Evolutionary conservation across 495 filamentous ascomycete species (phyloP).

Genomic region (Neurospora africana): DNA sequence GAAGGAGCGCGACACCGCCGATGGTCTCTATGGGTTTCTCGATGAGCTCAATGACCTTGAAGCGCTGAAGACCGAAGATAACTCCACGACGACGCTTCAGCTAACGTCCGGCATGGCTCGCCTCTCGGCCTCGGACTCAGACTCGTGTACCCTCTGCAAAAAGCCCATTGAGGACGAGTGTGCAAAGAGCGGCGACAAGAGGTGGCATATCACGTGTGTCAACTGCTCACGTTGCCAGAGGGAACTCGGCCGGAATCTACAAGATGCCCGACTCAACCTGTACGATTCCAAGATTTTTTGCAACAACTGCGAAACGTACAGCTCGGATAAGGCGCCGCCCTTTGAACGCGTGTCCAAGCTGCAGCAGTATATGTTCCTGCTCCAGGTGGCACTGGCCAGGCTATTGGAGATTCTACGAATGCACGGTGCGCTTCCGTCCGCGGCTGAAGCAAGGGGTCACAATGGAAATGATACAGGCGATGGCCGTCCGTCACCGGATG

Average conservation of each 20-base stretch:
- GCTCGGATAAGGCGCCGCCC: slow-evolving; percentile 25
- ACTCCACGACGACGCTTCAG: slow-evolving; percentile 49
- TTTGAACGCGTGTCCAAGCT: slow-evolving; percentile 64
- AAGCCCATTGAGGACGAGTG: slow-evolving; percentile 93
- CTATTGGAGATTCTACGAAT: slow-evolving; percentile 76
- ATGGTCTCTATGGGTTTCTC: slow-evolving; percentile 72
- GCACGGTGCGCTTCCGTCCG: slow-evolving; percentile 66
- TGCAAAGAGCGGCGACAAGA: slow-evolving; percentile 53
- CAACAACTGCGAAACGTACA: slow-evolving; percentile 42
- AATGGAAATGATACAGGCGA: slow-evolving; percentile 57
- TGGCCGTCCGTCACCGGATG: slow-evolving; percentile 39
- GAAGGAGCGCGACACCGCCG: slow-evolving; percentile 60
- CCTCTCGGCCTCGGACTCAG: slow-evolving; percentile 67
- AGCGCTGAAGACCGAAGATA: slow-evolving; percentile 55
- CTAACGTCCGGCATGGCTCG: slow-evolving; percentile 59
- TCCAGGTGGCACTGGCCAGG: slow-evolving; percentile 83
- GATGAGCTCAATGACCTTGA: slow-evolving; percentile 69
- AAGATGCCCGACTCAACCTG: slow-evolving; percentile 56
- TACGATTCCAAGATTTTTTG: slow-evolving; percentile 59
- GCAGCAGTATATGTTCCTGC: slow-evolving; percentile 85
- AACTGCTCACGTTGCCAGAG: slow-evolving; percentile 63
- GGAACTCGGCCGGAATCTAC: slow-evolving; percentile 54
- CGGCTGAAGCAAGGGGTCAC: slow-evolving; percentile 66
- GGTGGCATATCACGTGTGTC: slow-evolving; percentile 79
- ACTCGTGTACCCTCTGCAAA: slow-evolving; percentile 70